A percentile compares a stretch with the other conserved stretches of the same genome.
phyloP scores from a whole-genome alignment of 169 alveolate genomes.

The Cryptosporidium parvum region DNA sequence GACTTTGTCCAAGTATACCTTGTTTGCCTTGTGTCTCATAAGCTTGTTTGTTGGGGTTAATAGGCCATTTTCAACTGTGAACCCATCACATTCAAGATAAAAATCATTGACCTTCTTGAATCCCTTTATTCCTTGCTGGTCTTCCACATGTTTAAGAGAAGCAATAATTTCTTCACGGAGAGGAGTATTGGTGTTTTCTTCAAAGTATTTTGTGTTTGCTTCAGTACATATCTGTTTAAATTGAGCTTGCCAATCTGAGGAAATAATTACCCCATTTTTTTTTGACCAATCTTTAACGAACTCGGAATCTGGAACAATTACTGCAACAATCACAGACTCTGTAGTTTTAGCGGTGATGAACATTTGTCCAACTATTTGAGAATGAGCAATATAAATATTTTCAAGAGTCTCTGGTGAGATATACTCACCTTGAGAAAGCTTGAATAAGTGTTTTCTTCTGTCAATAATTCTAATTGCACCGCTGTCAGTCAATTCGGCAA shows the following conservation, averaged over 20 bases:
- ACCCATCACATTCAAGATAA: conserved; percentile 85
- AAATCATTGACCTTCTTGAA: conserved; percentile 86
- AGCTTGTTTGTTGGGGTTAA: conserved; percentile 94
- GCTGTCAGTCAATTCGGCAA: conserved; percentile 86
- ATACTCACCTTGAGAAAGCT: conserved; percentile 95
- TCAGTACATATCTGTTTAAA: conserved; percentile 77
- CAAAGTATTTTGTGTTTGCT: conserved; percentile 35
- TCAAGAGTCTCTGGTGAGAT: conserved; percentile 96
- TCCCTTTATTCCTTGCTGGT: conserved; percentile 78
- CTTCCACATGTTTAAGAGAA: conserved; percentile 77
- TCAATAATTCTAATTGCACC: conserved; percentile 93
- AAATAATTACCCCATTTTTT: conserved; percentile 24
- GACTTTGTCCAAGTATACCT: conserved; percentile 77
- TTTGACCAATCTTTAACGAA: conserved; percentile 41
- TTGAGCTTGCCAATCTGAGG: background rate
- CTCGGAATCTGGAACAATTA: conserved; percentile 79
- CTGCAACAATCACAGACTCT: conserved; percentile 78
- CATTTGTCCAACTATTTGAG: conserved; percentile 79
- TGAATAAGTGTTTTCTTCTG: conserved; percentile 93
- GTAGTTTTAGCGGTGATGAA: conserved; percentile 82
- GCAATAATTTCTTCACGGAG: conserved; percentile 62
- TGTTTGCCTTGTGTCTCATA: conserved; percentile 85
- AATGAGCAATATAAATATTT: conserved; percentile 82
- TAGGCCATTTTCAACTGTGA: conserved; percentile 89
- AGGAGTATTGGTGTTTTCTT: conserved; percentile 8